Percentiles rank a stretch among this genome's conserved stretches.
phyloP scores from a whole-genome alignment of 1,284 basidiomycete species.

The Apiotrichum mycotoxinovorans region DNA sequence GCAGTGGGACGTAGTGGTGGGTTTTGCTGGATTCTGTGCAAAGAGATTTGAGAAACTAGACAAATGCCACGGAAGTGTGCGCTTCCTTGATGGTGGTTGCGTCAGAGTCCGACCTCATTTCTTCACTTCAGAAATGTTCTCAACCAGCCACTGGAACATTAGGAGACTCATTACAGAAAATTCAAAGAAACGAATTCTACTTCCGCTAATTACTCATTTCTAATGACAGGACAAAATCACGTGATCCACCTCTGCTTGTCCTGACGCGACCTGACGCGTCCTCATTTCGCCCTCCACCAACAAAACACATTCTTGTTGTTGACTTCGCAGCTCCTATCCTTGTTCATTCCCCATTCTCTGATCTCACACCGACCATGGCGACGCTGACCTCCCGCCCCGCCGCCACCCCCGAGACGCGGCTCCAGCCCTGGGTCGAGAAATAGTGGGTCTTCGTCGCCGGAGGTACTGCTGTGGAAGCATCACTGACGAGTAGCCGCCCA shows the following conservation, averaged over 20 bases:
- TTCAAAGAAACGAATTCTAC: not conserved
- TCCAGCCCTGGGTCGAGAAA: conserved; percentile 98
- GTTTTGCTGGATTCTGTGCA: too few species aligned
- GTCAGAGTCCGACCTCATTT: not conserved
- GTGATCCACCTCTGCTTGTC: too few species aligned
- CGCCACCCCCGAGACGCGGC: conserved; percentile 49
- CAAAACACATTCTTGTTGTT: not conserved
- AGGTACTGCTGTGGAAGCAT: too few species aligned
- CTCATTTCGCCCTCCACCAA: conserved; percentile 1
- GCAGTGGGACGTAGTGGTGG: not conserved
- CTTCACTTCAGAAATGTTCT: too few species aligned
- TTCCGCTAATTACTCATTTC: not conserved
- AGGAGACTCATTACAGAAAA: too few species aligned
- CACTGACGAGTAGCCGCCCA: conserved; percentile 67
- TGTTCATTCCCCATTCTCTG: not conserved
- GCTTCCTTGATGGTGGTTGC: not conserved
- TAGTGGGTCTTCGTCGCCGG: conserved; percentile 59
- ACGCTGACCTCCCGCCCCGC: conserved; percentile 2
- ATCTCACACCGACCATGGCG: conserved; percentile 6
- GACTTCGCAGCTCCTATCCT: not conserved
- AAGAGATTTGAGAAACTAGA: too few species aligned
- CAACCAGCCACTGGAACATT: too few species aligned
- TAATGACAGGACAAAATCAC: not conserved
- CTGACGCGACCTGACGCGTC: conserved; percentile 20
- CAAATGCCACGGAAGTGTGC: too few species aligned